A percentile compares a stretch with the other conserved stretches of the same genome.
Conservation (phyloP, 1,284 basidiomycete species). For the Irpex sp. region DNA sequence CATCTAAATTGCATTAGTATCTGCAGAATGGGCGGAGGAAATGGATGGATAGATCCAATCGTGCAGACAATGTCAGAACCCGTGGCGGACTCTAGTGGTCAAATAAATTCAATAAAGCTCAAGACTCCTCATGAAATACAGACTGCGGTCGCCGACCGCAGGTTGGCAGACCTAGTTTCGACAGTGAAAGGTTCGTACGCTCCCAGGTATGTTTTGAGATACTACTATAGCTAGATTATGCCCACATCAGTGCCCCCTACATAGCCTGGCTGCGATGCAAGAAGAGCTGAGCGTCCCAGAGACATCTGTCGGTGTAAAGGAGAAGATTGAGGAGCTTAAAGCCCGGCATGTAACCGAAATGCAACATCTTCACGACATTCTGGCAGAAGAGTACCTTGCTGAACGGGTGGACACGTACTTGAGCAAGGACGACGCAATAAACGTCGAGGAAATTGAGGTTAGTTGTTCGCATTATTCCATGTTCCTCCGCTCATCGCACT, state of each 20-base stretch:
- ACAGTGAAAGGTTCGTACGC: slow-evolving; percentile 24
- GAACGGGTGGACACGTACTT: slow-evolving; percentile 20
- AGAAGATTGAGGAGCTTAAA: slow-evolving; percentile 16
- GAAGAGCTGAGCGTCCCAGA: slow-evolving; percentile 16
- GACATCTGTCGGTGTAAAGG: slow-evolving; percentile 11
- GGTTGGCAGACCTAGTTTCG: slow-evolving; percentile 22
- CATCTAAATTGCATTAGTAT: too few relatives aligned
- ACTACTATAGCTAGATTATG: not conserved
- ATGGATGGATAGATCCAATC: not conserved
- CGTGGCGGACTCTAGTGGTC: not conserved
- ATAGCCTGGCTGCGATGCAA: slow-evolving; percentile 16
- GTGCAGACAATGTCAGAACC: not conserved
- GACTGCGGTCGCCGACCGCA: slow-evolving; percentile 22
- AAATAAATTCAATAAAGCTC: not conserved
- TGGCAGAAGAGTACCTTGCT: slow-evolving; percentile 23
- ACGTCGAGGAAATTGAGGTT: slow-evolving; percentile 19
- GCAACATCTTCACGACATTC: slow-evolving; percentile 20
- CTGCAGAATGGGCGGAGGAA: not conserved
- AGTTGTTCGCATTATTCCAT: not conserved
- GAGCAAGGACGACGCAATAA: slow-evolving; percentile 16
- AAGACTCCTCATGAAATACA: slow-evolving; percentile 5
- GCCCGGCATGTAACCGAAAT: slow-evolving; percentile 20
- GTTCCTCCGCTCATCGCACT: not conserved
- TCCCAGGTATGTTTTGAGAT: slow-evolving; percentile 21
- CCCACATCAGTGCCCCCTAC: slow-evolving; percentile 8